A percentile compares a stretch with the other conserved stretches of the same genome.
Evolutionary conservation across 164 flowering plant genomes (phyloP).

Genomic region (Cinnamomum chago): DNA sequence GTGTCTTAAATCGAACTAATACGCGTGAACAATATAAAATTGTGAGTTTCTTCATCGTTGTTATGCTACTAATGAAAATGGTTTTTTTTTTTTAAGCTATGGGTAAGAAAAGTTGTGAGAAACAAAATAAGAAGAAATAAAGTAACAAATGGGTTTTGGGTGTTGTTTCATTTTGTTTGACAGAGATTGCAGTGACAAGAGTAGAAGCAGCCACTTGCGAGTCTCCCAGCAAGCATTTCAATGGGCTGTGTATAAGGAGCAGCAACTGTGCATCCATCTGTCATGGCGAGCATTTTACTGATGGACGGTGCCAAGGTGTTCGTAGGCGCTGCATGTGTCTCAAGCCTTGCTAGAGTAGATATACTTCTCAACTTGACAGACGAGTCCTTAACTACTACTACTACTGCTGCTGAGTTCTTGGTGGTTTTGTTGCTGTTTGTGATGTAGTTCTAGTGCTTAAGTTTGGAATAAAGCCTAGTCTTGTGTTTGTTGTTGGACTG

Average conservation of each 20-base stretch:
- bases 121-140: too few relatives aligned
- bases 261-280: constrained; percentile 7
- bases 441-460: not conserved
- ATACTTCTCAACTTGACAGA: not conserved
- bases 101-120: too few relatives aligned
- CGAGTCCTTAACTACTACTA: not conserved
- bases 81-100: not conserved
- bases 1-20: too few relatives aligned
- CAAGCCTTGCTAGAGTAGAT: constrained; percentile 6
- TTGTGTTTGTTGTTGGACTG: too few relatives aligned
- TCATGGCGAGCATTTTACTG: constrained; percentile 3
- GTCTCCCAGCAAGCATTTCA: not conserved
- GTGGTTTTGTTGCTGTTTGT: not conserved
- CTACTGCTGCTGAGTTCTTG: not conserved
- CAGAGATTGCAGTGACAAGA: not conserved
- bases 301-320: constrained; percentile 5
- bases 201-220: not conserved
- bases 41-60: not conserved
- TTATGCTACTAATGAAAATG: not conserved
- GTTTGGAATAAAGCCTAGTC: too few relatives aligned
- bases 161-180: not conserved
- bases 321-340: constrained; percentile 6
- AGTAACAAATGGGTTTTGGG: too few relatives aligned
- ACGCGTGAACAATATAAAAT: not conserved
- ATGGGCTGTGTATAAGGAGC: constrained; percentile 6